A percentile compares a stretch with the other conserved stretches of the same genome.
These are phyloP conservation scores for Calonectria honghensis DNA, from an alignment of 2,329 filamentous ascomycete species.

Conservation along the genomic window DNA sequence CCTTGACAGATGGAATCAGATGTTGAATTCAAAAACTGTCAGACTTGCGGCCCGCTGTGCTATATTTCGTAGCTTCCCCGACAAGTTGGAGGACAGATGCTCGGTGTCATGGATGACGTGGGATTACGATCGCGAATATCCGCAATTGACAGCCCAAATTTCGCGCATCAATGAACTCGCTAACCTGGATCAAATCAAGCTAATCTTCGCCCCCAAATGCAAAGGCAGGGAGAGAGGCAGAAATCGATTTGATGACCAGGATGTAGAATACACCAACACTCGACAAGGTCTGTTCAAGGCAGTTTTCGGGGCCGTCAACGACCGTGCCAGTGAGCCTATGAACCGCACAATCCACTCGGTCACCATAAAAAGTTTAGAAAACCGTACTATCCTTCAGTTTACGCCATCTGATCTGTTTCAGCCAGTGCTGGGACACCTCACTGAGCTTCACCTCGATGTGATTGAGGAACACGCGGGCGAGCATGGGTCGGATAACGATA, in stretches of 20 bases:
- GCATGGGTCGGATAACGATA: not conserved
- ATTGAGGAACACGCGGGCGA: not conserved
- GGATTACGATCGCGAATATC: not conserved
- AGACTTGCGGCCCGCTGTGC: slow-evolving; percentile 22
- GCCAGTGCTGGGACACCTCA: slow-evolving; percentile 38
- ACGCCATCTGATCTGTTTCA: slow-evolving; percentile 31
- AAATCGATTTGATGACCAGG: not conserved
- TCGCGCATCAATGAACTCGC: not conserved
- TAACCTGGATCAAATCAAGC: not conserved
- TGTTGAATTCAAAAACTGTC: not conserved
- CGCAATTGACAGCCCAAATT: not conserved
- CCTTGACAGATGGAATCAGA: not conserved
- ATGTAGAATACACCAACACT: not conserved
- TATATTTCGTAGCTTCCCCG: slow-evolving; percentile 18
- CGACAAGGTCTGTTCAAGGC: not conserved
- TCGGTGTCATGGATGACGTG: not conserved
- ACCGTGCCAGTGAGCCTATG: not conserved
- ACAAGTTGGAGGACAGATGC: not conserved
- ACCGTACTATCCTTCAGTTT: slow-evolving; percentile 29
- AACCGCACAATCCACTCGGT: slow-evolving; percentile 39
- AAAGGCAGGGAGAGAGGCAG: not conserved
- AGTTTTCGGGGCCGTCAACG: not conserved
- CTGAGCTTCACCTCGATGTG: slow-evolving; percentile 41
- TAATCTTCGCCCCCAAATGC: slow-evolving; percentile 4
- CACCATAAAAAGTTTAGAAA: slow-evolving; percentile 45